Evolutionary conservation across 2,329 filamentous ascomycete genomes (phyloP).

Genomic region (Venturia pyrina): DNA sequence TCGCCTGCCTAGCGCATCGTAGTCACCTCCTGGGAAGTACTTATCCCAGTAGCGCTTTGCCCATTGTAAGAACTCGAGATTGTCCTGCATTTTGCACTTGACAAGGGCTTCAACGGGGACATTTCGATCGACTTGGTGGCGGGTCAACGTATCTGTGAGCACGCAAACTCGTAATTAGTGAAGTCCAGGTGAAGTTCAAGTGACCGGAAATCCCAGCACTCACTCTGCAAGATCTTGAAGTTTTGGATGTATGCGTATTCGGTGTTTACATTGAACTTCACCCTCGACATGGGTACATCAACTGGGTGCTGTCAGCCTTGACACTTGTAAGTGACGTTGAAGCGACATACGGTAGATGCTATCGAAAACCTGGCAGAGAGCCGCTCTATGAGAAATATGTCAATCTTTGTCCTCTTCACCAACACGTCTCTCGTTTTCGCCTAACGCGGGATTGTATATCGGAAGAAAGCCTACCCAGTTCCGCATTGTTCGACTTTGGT

Average conservation of each 20-base stretch:
- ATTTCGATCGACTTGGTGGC: constrained; percentile 79
- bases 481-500: constrained; percentile 98
- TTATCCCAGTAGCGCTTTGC: constrained; percentile 96
- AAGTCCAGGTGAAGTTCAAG: background rate
- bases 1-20: constrained; percentile 78
- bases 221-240: constrained; percentile 96
- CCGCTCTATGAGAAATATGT: constrained; percentile 52
- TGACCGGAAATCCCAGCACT: constrained; percentile 25
- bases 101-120: constrained; percentile 81
- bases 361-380: constrained; percentile 94
- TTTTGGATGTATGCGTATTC: constrained; percentile 98
- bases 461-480: constrained; percentile 61
- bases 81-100: constrained; percentile 99
- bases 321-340: background rate
- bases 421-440: background rate
- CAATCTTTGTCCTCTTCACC: constrained; percentile 12
- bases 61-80: constrained; percentile 98
- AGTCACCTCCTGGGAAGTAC: constrained; percentile 93
- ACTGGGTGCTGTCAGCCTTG: constrained; percentile 30
- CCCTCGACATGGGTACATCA: constrained; percentile 87
- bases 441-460: background rate
- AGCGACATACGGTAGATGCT: constrained; percentile 70
- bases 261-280: constrained; percentile 96
- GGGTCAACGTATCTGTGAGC: constrained; percentile 64
- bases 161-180: background rate